Evolutionary conservation across 2,329 filamentous ascomycete genomes (phyloP).

Genomic region (Acrocalymma vagum): DNA sequence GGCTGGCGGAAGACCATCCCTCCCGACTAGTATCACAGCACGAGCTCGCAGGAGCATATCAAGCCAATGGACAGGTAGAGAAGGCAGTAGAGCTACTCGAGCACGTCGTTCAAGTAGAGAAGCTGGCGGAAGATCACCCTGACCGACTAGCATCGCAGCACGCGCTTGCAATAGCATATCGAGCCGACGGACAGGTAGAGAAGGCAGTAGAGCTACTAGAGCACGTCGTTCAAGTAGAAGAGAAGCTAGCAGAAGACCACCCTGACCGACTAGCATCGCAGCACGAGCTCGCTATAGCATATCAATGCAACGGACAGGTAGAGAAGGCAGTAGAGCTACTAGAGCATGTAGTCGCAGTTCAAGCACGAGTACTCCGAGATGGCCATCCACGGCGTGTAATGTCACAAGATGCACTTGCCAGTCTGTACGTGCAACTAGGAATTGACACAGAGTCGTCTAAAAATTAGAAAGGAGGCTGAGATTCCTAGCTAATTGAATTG

Average conservation of each 20-base stretch:
- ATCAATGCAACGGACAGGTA: conserved; percentile 5
- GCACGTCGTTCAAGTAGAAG: conserved; percentile 6
- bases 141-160: conserved; percentile 10
- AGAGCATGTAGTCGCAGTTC: conserved; percentile 12
- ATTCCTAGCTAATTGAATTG: too few relatives aligned
- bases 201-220: conserved; percentile 15
- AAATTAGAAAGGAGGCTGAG: too few relatives aligned
- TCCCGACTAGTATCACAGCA: conserved; percentile 9
- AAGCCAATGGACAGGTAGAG: conserved; percentile 9
- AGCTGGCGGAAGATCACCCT: conserved; percentile 2
- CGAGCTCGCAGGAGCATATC: conserved; percentile 8
- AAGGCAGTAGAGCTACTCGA: conserved; percentile 10
- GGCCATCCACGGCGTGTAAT: conserved; percentile 9
- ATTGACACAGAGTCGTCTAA: neutral
- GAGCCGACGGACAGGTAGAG: conserved; percentile 11
- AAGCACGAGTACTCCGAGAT: conserved; percentile 4
- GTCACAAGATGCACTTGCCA: conserved; percentile 4
- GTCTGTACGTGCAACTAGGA: neutral
- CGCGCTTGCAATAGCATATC: conserved; percentile 10
- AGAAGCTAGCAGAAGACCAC: conserved; percentile 3
- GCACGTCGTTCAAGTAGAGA: conserved; percentile 4
- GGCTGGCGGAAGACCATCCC: conserved; percentile 6
- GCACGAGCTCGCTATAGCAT: conserved; percentile 7
- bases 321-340: conserved; percentile 12
- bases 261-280: conserved; percentile 6